phyloP scores from a whole-genome alignment of 2,329 filamentous ascomycete genomes.

The Pseudocercospora musae region DNA sequence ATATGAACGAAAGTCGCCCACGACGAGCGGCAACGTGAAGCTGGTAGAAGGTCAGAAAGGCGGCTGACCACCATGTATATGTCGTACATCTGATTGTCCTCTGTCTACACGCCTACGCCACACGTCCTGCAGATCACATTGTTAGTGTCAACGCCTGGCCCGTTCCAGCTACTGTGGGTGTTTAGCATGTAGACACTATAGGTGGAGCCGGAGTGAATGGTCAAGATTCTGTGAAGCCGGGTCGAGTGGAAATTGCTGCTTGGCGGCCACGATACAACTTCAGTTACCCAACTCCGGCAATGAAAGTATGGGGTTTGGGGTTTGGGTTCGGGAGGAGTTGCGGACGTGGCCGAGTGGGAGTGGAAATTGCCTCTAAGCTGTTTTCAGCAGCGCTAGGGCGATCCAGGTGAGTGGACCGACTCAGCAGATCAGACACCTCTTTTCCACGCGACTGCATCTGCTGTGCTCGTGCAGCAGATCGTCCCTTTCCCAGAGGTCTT shows the following conservation, averaged over 20 bases:
- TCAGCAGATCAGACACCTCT: neutral
- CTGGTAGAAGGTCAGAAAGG: conserved; percentile 2
- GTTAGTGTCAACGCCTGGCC: neutral
- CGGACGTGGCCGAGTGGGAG: neutral
- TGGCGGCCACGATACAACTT: neutral
- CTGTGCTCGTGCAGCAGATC: neutral
- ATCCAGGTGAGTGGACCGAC: neutral
- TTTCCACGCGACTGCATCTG: neutral
- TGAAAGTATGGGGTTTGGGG: neutral
- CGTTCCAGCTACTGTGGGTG: neutral
- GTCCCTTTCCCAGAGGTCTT: neutral
- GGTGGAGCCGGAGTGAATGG: neutral
- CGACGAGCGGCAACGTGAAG: conserved; percentile 15
- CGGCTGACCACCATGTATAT: neutral
- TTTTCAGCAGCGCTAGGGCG: neutral
- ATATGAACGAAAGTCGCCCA: neutral
- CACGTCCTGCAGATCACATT: neutral
- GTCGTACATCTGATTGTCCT: neutral
- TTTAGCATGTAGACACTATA: neutral
- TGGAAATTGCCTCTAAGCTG: neutral
- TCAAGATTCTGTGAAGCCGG: neutral
- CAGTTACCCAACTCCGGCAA: neutral
- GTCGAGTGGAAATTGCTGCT: neutral
- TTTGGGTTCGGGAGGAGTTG: neutral
- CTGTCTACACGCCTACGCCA: neutral